Evolutionary conservation across 495 filamentous ascomycete genomes (phyloP).

Genomic region (Sporormia fimetaria): DNA sequence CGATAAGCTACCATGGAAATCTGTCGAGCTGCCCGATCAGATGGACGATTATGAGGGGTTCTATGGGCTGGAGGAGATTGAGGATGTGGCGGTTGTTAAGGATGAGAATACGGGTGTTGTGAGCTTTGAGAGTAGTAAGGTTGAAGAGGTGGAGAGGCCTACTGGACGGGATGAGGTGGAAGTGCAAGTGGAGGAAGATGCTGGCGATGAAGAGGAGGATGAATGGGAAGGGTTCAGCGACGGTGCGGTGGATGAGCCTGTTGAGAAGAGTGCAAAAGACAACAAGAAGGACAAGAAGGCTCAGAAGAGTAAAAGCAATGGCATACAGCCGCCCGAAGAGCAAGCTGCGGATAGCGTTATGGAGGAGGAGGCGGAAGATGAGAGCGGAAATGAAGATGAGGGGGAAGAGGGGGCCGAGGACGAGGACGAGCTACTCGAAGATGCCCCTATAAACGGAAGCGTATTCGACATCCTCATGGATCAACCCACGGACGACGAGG

Average conservation of each 20-base stretch:
- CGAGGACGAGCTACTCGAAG: constrained; percentile 23
- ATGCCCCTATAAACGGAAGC: constrained; percentile 1
- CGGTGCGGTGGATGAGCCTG: constrained; percentile 3
- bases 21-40: constrained; percentile 71
- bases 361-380: too few species aligned
- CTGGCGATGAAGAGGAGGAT: constrained; percentile 4
- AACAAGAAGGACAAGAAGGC: constrained; percentile 33
- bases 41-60: constrained; percentile 91
- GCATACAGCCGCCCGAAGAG: too few species aligned
- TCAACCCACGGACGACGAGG: constrained; percentile 16
- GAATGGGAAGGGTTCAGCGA: constrained; percentile 48
- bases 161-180: constrained; percentile 2
- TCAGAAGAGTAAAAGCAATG: too few species aligned
- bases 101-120: constrained; percentile 44
- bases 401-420: constrained; percentile 16
- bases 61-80: constrained; percentile 84
- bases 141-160: not conserved
- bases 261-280: constrained; percentile 5
- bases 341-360: too few species aligned
- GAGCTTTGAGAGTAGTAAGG: constrained; percentile 23
- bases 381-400: constrained; percentile 11
- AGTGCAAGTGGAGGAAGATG: not conserved
- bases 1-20: constrained; percentile 71
- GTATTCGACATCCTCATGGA: constrained; percentile 23
- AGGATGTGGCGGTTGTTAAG: constrained; percentile 70